Conservation (phyloP, 1,284 basidiomycete genomes). For the Sporisorium sorghi region DNA sequence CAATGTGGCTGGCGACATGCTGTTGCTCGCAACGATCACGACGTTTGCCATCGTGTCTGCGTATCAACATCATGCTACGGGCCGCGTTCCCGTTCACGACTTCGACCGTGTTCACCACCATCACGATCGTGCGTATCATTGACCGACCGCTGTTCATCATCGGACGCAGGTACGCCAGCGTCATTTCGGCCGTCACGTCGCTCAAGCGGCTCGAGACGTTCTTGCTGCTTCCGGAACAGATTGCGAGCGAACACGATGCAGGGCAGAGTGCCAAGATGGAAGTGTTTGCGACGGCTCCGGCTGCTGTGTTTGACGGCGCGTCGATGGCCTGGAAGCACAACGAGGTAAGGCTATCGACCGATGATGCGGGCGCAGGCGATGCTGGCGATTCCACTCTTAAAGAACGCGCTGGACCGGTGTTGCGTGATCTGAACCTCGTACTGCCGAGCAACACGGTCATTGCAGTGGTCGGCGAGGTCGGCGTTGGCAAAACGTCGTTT, state of each 20-base stretch:
- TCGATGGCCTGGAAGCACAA: conserved; percentile 15
- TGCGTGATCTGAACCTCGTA: conserved; percentile 8
- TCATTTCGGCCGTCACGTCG: conserved; percentile 44
- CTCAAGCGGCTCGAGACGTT: conserved; percentile 50
- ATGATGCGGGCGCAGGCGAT: no score
- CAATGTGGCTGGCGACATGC: conserved; percentile 23
- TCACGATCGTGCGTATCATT: conserved; percentile 51
- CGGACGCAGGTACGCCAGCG: conserved; percentile 38
- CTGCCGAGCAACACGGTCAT: conserved; percentile 7
- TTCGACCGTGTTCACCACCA: conserved; percentile 48
- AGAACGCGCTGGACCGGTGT: conserved; percentile 1
- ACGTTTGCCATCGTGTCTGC: conserved; percentile 27
- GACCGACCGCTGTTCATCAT: conserved; percentile 46
- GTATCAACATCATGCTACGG: conserved; percentile 8
- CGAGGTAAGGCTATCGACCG: background rate
- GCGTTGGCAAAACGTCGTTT: conserved; percentile 45
- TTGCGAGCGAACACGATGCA: background rate
- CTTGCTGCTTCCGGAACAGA: conserved; percentile 20
- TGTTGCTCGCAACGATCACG: conserved; percentile 31
- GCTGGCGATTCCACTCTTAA: no score
- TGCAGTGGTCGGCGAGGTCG: conserved; percentile 37
- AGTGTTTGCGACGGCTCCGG: background rate
- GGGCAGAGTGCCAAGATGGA: conserved; percentile 3
- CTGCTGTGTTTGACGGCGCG: conserved; percentile 10
- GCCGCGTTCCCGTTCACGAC: conserved; percentile 34